Percentiles rank a stretch among this genome's conserved stretches.
phyloP scores from a whole-genome alignment of 163 green algal species.

The Chlorella variabilis region DNA sequence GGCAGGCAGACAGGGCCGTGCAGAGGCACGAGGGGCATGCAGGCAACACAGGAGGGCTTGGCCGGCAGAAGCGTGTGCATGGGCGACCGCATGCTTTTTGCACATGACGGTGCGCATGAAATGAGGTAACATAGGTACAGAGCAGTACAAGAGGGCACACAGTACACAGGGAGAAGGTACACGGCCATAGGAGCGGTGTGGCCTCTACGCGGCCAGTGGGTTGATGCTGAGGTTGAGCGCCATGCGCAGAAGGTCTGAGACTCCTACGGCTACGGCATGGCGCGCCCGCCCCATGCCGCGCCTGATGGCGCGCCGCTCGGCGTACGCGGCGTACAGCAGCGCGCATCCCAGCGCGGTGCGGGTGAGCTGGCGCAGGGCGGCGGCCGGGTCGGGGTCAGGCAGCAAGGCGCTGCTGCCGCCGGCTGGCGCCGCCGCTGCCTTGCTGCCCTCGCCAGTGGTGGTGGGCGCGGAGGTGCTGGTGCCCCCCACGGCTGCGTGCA shows the following conservation, averaged over 20 bases:
- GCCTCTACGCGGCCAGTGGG: too few relatives aligned
- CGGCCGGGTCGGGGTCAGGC: not conserved
- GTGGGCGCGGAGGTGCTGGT: too few relatives aligned
- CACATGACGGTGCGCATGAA: too few relatives aligned
- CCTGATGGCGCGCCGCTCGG: conserved; percentile 25
- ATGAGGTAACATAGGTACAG: too few relatives aligned
- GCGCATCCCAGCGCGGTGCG: conserved; percentile 14
- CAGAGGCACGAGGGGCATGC: too few relatives aligned
- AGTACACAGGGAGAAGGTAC: too few relatives aligned
- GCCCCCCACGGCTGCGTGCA: not conserved
- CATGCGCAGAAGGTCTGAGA: conserved; percentile 21
- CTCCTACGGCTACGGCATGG: not conserved
- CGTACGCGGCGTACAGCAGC: conserved; percentile 34
- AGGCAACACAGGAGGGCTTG: too few relatives aligned
- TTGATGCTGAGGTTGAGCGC: conserved; percentile 16
- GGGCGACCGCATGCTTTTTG: too few relatives aligned
- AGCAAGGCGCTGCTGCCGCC: not conserved
- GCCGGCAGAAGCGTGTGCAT: too few relatives aligned
- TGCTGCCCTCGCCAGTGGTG: not conserved
- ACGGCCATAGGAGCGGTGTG: too few relatives aligned
- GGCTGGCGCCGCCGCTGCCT: not conserved
- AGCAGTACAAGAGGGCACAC: too few relatives aligned
- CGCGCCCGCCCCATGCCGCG: not conserved
- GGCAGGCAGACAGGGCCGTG: too few relatives aligned
- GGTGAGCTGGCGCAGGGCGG: not conserved